Evolutionary conservation across 352 stramenopile genomes (phyloP).

Genomic region (Phytophthora megakarya): DNA sequence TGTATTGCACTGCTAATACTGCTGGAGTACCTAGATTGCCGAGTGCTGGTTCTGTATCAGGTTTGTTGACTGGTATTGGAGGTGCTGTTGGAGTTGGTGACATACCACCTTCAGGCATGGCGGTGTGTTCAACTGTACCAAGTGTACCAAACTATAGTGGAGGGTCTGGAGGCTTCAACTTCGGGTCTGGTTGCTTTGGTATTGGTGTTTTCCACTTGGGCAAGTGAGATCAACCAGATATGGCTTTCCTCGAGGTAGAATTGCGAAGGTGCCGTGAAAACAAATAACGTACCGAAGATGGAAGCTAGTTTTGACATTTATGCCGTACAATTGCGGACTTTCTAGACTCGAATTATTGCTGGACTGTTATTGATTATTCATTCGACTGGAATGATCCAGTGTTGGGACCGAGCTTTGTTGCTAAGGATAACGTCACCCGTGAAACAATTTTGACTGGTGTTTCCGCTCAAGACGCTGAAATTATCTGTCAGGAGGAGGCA

Average conservation of each 20-base stretch:
- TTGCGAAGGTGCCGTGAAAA: no score
- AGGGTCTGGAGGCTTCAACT: no score
- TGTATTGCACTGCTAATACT: no score
- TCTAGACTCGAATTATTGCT: conserved; percentile 11
- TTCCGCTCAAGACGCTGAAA: conserved; percentile 1
- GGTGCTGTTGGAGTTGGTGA: no score
- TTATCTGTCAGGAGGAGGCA: conserved; percentile 14
- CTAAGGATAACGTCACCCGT: conserved; percentile 3
- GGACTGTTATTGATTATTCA: neutral
- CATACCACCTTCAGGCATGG: no score
- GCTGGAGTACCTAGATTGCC: no score
- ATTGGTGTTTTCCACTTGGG: no score
- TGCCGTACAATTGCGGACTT: conserved; percentile 6
- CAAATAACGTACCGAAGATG: neutral
- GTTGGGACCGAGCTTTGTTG: neutral
- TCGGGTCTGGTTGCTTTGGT: no score
- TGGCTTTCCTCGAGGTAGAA: neutral
- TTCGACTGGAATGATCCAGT: conserved; percentile 3
- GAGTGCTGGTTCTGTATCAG: no score
- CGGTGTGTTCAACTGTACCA: no score
- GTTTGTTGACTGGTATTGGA: no score
- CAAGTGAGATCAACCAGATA: neutral
- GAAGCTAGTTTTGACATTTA: conserved; percentile 5
- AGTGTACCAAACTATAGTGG: no score
- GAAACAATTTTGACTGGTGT: conserved; percentile 9